phyloP scores from a whole-genome alignment of 2,329 filamentous ascomycete genomes.

The Penicillium thymicola region DNA sequence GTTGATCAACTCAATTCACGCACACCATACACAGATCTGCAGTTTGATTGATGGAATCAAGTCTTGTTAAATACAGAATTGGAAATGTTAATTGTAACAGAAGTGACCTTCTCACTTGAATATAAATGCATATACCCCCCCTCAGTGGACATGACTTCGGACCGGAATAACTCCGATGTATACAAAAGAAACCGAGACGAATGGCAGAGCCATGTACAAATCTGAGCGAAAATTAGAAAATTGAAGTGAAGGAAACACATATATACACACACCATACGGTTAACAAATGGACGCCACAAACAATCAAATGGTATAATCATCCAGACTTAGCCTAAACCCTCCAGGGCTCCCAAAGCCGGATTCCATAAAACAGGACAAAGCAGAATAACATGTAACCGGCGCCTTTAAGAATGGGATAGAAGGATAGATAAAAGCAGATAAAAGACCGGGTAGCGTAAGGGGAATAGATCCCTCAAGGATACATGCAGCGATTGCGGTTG shows the following conservation, averaged over 20 bases:
- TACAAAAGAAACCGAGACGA: background rate
- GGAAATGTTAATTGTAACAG: background rate
- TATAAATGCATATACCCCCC: background rate
- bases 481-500: background rate
- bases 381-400: constrained; percentile 24
- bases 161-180: background rate
- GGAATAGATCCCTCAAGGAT: background rate
- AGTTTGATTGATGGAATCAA: background rate
- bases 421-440: constrained; percentile 23
- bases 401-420: constrained; percentile 21
- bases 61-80: background rate
- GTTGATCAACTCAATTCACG: background rate
- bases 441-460: background rate
- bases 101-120: background rate
- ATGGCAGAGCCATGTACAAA: background rate
- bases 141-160: background rate
- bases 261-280: constrained; percentile 5
- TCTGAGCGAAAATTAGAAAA: background rate
- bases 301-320: constrained; percentile 13
- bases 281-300: constrained; percentile 8
- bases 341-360: constrained; percentile 2
- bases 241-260: background rate
- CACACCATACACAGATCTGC: background rate
- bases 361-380: constrained; percentile 1
- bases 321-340: constrained; percentile 7